Base-by-base conservation (phyloP, 495 filamentous ascomycete species). In the Xylaria nigripes region DNA sequence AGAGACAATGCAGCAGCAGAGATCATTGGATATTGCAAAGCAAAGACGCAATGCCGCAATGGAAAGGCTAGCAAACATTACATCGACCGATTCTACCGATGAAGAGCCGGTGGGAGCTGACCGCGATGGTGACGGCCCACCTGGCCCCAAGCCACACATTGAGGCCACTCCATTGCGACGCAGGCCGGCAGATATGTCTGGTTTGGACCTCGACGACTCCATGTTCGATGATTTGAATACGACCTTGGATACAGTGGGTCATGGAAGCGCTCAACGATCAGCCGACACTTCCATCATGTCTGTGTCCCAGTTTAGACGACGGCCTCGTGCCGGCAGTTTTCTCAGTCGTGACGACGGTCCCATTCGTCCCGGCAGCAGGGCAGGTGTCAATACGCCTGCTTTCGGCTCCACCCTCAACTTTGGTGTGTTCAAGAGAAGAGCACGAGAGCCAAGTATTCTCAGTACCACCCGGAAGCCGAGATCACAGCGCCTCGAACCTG, bases 371-470 rank as follows among this genome's bases (percentile, higher is more conserved):
- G 76, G 74, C 55, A 78, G 75, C 58, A 69, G 73, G 48, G 45
- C 59, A 16, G 72, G 74, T 5, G 59, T 62, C 10, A 72, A 64
- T 45, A 78, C 75, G 12, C 72, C 73, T n/a, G 71, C 63, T 50
- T 56, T 72, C 22, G 72, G 68, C 53, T 70, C 70, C 2, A 68
- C 67, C 9, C 66, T 78, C 27, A 76, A 72, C 48, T 65, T 78
- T 15, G 71, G 74, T n/a, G 45, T 62, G 8, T 78, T 78, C 55
- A 72, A 65, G 55, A 61, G 72, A 18, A 67, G 75, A 12, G 65
- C 62, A 12, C 71, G 75, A 22, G 74, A 76, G 55, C 74, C 71
- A 1, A 76, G 74, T 54, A 76, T 78, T 38, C 65, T 78, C 3
- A 71, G 72, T 1, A 73, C 73, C 0, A 62, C 61, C 3, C 68